Percentiles rank a stretch among this genome's conserved stretches.
Conservation (phyloP, 192 early-diverging fungal species). For the Gryganskiella cystojenkinii region DNA sequence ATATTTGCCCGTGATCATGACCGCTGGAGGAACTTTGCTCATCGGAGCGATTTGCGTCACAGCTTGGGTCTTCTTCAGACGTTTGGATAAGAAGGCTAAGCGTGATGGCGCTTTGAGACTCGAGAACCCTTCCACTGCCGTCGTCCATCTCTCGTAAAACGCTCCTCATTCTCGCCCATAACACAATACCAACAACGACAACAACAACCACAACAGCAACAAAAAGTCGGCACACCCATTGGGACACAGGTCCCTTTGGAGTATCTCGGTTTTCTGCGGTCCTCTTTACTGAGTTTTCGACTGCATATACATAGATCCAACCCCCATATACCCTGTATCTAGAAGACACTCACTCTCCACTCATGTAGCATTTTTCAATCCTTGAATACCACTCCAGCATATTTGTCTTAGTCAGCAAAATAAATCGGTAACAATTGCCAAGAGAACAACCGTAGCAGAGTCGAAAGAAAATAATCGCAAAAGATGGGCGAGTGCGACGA, state of each 20-base stretch:
- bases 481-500: too few species aligned
- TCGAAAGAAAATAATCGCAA: too few species aligned
- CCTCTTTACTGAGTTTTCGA: too few species aligned
- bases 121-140: slow-evolving; percentile 9
- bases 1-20: slow-evolving; percentile 49
- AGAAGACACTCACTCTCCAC: too few species aligned
- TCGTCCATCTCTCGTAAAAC: not conserved
- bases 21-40: slow-evolving; percentile 27
- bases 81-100: slow-evolving; percentile 37
- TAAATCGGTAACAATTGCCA: too few species aligned
- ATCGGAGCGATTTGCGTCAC: slow-evolving; percentile 34
- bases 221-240: not conserved
- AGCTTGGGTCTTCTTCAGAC: slow-evolving; percentile 38
- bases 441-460: too few species aligned
- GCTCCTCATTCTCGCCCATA: not conserved
- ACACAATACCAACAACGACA: not conserved
- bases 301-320: too few species aligned
- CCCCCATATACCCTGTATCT: too few species aligned
- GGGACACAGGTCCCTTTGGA: not conserved
- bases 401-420: not conserved
- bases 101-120: slow-evolving; percentile 4
- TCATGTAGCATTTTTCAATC: not conserved
- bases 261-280: not conserved
- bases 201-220: not conserved
- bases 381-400: not conserved